Evolutionary conservation across 768 basidiomycete species (phyloP).

Genomic region (Suillus paluster): DNA sequence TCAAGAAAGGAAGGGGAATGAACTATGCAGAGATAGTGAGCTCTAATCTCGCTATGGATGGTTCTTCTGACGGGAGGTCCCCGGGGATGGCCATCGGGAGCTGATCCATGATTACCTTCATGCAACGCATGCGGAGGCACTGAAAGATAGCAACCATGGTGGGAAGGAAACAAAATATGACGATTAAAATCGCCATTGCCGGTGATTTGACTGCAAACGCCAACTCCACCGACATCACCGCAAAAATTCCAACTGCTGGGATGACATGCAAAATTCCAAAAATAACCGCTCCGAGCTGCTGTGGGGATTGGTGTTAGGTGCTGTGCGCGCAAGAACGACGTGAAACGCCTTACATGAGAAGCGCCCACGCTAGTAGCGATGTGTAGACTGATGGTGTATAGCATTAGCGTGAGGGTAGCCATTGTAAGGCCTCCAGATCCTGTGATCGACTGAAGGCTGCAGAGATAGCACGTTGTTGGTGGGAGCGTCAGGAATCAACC

Average conservation of each 20-base stretch:
- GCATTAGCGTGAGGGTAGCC: conserved; percentile 28
- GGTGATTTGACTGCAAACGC: conserved; percentile 26
- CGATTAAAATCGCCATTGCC: conserved; percentile 15
- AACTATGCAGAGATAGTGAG: background rate
- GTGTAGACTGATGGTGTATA: conserved; percentile 36
- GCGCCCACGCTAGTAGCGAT: conserved; percentile 19
- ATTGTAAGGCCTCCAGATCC: conserved; percentile 21
- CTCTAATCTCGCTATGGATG: background rate
- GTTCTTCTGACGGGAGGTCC: background rate
- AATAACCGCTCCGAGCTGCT: conserved; percentile 16
- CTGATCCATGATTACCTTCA: background rate
- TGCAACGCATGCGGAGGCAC: background rate
- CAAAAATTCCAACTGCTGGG: conserved; percentile 31
- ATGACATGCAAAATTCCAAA: conserved; percentile 26
- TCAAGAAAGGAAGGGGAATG: background rate
- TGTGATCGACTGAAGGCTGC: conserved; percentile 27
- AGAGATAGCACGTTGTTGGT: background rate
- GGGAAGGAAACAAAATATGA: conserved; percentile 27
- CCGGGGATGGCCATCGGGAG: background rate
- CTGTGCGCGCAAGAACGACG: background rate
- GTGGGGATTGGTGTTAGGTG: background rate
- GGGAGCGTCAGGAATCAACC: background rate
- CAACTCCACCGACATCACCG: conserved; percentile 23
- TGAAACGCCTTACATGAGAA: conserved; percentile 20
- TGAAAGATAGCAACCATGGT: conserved; percentile 16